Percentiles rank a stretch among this genome's conserved stretches.
phyloP scores from a whole-genome alignment of 2,329 filamentous ascomycete species.

The Metarhizium robertsii region DNA sequence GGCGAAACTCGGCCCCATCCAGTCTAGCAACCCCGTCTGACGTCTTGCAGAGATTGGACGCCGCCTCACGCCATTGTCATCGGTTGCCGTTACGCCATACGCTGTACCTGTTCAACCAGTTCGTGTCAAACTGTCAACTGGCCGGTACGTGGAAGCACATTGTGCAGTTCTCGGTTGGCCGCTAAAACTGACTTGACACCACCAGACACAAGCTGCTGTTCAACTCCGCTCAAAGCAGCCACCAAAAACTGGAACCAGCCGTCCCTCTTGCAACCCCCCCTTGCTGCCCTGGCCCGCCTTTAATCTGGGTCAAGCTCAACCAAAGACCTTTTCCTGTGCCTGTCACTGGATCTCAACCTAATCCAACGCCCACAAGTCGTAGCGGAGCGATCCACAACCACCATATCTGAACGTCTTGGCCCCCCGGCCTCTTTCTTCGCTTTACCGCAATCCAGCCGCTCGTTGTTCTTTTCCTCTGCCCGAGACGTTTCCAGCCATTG shows the following conservation, averaged over 20 bases:
- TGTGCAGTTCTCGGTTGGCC: background rate
- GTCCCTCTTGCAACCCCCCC: background rate
- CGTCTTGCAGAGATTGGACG: background rate
- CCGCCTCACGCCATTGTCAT: background rate
- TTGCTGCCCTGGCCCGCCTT: background rate
- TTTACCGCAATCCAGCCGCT: conserved; percentile 1
- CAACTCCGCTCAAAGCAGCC: background rate
- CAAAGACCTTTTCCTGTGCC: background rate
- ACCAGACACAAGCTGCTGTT: background rate
- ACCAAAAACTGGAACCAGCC: background rate
- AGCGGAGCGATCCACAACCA: conserved; percentile 6
- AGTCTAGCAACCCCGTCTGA: background rate
- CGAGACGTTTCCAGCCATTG: background rate
- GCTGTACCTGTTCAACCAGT: background rate
- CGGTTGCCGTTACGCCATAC: background rate
- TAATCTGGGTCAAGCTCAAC: background rate
- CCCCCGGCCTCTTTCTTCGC: background rate
- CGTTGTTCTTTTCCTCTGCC: background rate
- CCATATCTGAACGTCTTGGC: background rate
- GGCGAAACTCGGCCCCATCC: no score
- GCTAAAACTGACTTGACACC: background rate
- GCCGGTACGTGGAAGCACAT: background rate
- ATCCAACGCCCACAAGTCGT: conserved; percentile 2
- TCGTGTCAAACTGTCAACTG: no score
- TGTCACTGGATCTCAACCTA: background rate